A percentile compares a stretch with the other conserved stretches of the same genome.
phyloP scores from a whole-genome alignment of 257 asterid genomes.

The Ajuga chamaepitys region DNA sequence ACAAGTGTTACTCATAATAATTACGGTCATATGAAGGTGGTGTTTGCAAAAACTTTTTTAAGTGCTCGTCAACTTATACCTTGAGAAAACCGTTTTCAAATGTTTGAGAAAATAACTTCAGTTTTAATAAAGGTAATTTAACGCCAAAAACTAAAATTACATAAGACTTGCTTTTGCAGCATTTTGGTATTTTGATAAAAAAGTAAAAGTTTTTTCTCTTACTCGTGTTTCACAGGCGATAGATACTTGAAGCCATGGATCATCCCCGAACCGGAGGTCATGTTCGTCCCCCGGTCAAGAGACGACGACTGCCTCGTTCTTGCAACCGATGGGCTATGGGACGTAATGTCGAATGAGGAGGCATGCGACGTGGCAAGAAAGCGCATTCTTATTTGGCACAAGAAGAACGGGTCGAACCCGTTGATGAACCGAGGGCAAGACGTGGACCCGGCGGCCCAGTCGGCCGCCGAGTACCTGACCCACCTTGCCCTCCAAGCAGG shows the following conservation, averaged over 20 bases:
- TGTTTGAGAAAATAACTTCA: too few species aligned
- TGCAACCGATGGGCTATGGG: conserved; percentile 88
- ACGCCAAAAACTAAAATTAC: too few species aligned
- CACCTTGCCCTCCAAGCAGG: conserved; percentile 70
- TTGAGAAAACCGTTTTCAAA: too few species aligned
- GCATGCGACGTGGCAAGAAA: conserved; percentile 64
- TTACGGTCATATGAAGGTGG: too few species aligned
- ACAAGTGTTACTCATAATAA: too few species aligned
- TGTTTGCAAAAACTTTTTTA: too few species aligned
- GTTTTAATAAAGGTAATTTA: too few species aligned
- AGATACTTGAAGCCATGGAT: conserved; percentile 82
- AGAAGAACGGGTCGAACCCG: conserved; percentile 49
- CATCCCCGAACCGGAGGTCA: conserved; percentile 76
- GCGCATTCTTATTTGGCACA: conserved; percentile 76
- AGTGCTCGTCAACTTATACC: too few species aligned
- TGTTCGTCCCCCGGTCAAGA: conserved; percentile 67
- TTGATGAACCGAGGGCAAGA: conserved; percentile 46
- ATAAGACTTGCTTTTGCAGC: too few species aligned
- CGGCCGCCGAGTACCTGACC: conserved; percentile 78
- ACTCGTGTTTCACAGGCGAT: conserved; percentile 43
- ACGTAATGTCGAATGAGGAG: conserved; percentile 73
- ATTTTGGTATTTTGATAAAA: too few species aligned
- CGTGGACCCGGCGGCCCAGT: conserved; percentile 78
- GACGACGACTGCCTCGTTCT: conserved; percentile 77
- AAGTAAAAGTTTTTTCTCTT: too few species aligned